Evolutionary conservation across 2,329 filamentous ascomycete species (phyloP).

Genomic region (Trichophyton equinum): DNA sequence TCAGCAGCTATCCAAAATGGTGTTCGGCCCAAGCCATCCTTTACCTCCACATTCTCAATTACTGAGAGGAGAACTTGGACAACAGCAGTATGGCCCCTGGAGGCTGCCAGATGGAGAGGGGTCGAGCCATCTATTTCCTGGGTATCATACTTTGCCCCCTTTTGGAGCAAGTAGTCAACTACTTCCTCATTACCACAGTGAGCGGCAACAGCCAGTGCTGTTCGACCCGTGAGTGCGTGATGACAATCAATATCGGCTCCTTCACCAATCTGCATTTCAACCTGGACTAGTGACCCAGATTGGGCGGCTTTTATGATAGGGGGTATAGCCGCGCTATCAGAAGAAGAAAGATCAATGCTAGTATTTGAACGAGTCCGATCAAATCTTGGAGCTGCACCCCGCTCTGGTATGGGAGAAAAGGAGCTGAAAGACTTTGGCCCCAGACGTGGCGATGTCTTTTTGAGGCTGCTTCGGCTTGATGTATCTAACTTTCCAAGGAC

Average conservation of each 20-base stretch:
- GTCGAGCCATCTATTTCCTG: slow-evolving; percentile 21
- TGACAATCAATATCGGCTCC: slow-evolving; percentile 22
- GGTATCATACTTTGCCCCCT: slow-evolving; percentile 21
- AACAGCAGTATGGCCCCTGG: slow-evolving; percentile 24
- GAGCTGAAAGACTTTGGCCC: background rate
- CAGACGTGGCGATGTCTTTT: background rate
- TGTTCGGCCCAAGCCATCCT: slow-evolving; percentile 23
- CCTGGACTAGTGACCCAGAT: slow-evolving; percentile 22
- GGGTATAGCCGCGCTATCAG: slow-evolving; percentile 21
- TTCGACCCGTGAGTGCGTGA: slow-evolving; percentile 23
- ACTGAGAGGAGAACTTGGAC: slow-evolving; percentile 25
- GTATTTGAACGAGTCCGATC: slow-evolving; percentile 14
- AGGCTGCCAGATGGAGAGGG: slow-evolving; percentile 28
- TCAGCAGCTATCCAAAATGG: slow-evolving; percentile 27
- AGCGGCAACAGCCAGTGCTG: slow-evolving; percentile 28
- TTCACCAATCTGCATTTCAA: slow-evolving; percentile 23
- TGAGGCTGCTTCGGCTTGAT: slow-evolving; percentile 3
- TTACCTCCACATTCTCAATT: slow-evolving; percentile 20
- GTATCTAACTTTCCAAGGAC: slow-evolving; percentile 8
- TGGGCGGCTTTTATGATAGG: slow-evolving; percentile 28
- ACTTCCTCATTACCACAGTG: slow-evolving; percentile 29
- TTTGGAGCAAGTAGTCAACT: slow-evolving; percentile 23
- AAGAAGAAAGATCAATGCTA: slow-evolving; percentile 26
- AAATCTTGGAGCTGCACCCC: background rate
- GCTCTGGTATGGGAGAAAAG: slow-evolving; percentile 4